Evolutionary conservation across 1,139 yeast species (phyloP), one percentile per base, ranked within the genome.

Genomic region (Protomyces gravidus): DNA sequence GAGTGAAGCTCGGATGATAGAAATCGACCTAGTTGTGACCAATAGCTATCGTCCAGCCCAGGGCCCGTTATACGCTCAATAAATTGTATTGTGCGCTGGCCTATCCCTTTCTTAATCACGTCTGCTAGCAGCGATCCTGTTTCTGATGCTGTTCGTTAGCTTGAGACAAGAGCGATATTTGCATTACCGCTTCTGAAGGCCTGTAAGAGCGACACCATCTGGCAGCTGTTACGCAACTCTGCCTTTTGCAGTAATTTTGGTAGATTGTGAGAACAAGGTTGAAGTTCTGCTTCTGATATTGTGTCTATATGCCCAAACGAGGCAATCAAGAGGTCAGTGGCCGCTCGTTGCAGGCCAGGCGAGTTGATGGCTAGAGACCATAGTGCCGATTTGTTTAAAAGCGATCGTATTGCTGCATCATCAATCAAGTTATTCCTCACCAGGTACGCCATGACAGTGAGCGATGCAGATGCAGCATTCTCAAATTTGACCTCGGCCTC

Each of bases 401-500:
- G 23, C n/a, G n/a, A n/a, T n/a, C n/a, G n/a, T n/a, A n/a, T n/a
- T n/a, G n/a, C n/a, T n/a, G n/a, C n/a, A n/a, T n/a, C n/a, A n/a
- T n/a, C n/a, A n/a, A n/a, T n/a, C n/a, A n/a, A n/a, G n/a, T n/a
- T n/a, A n/a, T n/a, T n/a, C n/a, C n/a, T n/a, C n/a, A n/a, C 25
- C 15, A 36, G 21, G 23, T 30, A 33, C 17, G 56, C 7, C 21
- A 48, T 25, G 51, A 33, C 50, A 15, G 40, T 26, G 26, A 53
- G 23, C 15, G 50, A 45, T 32, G 55, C 39, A 17, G 33, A 13
- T 11, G 36, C 40, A 15, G 51, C 39, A 7, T 55, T 50, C 4
- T 7, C 30, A 52, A 57, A 61, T 39, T 56, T 62, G 5, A 55
- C 51, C 6, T 57, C 56, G 1, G 64, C 55, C n/a, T 55, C 64